A percentile compares a stretch with the other conserved stretches of the same genome.
These are phyloP conservation scores for Aspergillus alliaceus DNA, from an alignment of 2,329 filamentous ascomycete genomes.

Conservation along the genomic window DNA sequence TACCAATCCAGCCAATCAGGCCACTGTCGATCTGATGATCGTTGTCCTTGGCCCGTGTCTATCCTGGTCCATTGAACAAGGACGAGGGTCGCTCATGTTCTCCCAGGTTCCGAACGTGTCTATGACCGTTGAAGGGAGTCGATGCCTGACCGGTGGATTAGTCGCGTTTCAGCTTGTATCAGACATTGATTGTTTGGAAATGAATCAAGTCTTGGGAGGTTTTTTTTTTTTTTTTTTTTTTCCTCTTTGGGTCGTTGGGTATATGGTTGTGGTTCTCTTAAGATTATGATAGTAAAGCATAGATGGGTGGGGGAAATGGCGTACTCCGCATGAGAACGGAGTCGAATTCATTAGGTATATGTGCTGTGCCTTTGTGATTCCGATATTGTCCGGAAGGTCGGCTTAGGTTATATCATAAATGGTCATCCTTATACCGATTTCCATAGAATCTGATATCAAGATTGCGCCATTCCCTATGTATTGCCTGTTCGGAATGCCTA, in stretches of 20 bases:
- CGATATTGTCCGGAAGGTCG: neutral
- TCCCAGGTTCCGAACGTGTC: neutral
- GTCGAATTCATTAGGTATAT: too few species aligned
- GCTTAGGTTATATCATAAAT: neutral
- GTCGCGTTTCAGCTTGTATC: neutral
- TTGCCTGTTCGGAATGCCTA: neutral
- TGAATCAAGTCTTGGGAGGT: too few species aligned
- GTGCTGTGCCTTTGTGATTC: neutral
- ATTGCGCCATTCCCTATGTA: neutral
- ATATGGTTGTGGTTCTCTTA: neutral
- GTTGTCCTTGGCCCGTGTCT: constrained; percentile 17
- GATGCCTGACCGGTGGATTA: too few species aligned
- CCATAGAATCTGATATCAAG: neutral
- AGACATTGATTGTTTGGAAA: neutral
- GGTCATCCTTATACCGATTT: neutral
- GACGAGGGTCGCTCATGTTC: neutral
- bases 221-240: too few species aligned
- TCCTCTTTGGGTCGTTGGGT: neutral
- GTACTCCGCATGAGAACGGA: neutral
- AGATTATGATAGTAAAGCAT: neutral
- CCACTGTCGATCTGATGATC: constrained; percentile 23
- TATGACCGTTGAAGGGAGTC: neutral
- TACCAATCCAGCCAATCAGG: constrained; percentile 14
- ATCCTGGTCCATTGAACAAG: neutral
- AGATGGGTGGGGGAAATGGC: neutral